Percentiles rank a stretch among this genome's conserved stretches.
Evolutionary conservation across 305 asterid genomes (phyloP).

Genomic region (Plantago lanceolata): DNA sequence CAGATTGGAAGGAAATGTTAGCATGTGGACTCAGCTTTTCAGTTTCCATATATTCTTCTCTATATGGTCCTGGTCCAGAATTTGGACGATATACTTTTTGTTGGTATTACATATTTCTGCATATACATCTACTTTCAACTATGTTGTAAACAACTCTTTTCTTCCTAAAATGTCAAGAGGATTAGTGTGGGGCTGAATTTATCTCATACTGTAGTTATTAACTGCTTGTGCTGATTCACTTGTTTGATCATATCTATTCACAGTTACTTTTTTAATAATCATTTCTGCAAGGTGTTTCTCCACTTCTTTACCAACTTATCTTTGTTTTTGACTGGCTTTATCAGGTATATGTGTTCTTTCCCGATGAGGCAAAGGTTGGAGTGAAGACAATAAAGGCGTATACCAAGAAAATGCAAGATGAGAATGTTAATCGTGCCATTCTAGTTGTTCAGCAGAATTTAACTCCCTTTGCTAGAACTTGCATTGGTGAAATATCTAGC

Average conservation of each 20-base stretch:
- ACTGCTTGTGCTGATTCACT: neutral
- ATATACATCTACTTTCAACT: neutral
- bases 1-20: no score
- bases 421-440: slow-evolving; percentile 59
- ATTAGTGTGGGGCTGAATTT: neutral
- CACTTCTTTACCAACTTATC: neutral
- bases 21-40: no score
- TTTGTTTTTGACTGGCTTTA: neutral
- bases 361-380: slow-evolving; percentile 79
- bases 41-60: no score
- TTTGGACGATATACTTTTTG: neutral
- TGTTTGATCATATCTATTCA: slow-evolving; percentile 9
- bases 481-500: slow-evolving; percentile 64
- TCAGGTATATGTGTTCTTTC: slow-evolving; percentile 81
- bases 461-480: slow-evolving; percentile 66
- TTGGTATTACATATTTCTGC: no score
- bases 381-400: slow-evolving; percentile 74
- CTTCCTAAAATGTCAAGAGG: slow-evolving; percentile 6
- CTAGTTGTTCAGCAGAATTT: slow-evolving; percentile 77
- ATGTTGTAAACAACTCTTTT: neutral
- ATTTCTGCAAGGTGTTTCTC: no score
- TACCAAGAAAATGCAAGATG: slow-evolving; percentile 71
- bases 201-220: no score
- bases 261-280: no score
- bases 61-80: neutral